These are phyloP conservation scores for Fusarium nelsonii DNA, from an alignment of 2,329 filamentous ascomycete species.

Conservation along the genomic window DNA sequence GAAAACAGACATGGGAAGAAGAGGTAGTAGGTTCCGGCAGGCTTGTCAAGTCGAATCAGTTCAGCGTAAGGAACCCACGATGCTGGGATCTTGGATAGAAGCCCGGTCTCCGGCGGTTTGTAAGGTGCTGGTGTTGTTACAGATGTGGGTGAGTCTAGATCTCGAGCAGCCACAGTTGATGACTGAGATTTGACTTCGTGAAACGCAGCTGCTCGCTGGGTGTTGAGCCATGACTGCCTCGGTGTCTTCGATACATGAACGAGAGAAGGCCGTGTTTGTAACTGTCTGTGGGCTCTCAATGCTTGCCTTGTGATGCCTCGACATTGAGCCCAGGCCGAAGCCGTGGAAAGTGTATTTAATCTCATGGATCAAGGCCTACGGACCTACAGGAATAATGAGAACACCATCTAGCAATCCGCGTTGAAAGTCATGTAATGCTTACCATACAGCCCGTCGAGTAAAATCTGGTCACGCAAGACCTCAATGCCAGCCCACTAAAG, in stretches of 20 bases:
- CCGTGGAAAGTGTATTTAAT: slow-evolving; percentile 39
- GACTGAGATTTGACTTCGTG: slow-evolving; percentile 43
- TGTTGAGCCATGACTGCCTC: slow-evolving; percentile 26
- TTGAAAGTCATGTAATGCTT: slow-evolving; percentile 18
- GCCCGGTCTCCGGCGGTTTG: slow-evolving; percentile 75
- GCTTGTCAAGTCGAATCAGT: slow-evolving; percentile 84
- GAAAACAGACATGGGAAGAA: slow-evolving; percentile 90
- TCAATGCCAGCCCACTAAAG: slow-evolving; percentile 12
- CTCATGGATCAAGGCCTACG: slow-evolving; percentile 37
- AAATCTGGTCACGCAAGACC: slow-evolving; percentile 1
- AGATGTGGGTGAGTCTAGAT: slow-evolving; percentile 24
- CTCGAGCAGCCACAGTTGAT: slow-evolving; percentile 29
- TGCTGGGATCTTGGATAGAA: slow-evolving; percentile 76
- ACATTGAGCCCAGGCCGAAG: slow-evolving; percentile 43
- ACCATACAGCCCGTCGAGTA: slow-evolving; percentile 13
- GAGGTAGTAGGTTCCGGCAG: slow-evolving; percentile 84
- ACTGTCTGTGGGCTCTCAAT: slow-evolving; percentile 16
- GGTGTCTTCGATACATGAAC: slow-evolving; percentile 6
- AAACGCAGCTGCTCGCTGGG: slow-evolving; percentile 39
- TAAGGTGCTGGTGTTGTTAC: slow-evolving; percentile 59
- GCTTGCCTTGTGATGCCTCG: slow-evolving; percentile 35
- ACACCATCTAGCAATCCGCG: slow-evolving; percentile 17
- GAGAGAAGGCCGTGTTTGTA: slow-evolving; percentile 19
- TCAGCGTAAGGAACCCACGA: slow-evolving; percentile 85
- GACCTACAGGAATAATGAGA: slow-evolving; percentile 24